Percentiles rank a stretch among this genome's conserved stretches.
These are phyloP conservation scores for Aspergillus bertholletiae DNA, from an alignment of 495 filamentous ascomycete genomes.

Conservation along the genomic window DNA sequence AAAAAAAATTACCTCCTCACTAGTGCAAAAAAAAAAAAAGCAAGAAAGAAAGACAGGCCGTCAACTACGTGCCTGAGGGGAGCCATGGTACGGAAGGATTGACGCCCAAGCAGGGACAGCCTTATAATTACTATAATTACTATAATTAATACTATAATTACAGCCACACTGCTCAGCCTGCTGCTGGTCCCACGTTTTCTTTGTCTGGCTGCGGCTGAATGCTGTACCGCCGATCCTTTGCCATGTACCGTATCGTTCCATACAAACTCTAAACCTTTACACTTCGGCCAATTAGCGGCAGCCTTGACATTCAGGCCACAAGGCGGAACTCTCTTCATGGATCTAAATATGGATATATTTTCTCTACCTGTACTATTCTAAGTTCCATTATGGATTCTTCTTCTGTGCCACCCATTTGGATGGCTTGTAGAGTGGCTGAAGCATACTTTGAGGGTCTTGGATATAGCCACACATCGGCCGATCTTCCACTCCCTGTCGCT, in stretches of 20 bases:
- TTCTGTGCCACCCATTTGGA: conserved; percentile 86
- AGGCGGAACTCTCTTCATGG: conserved; percentile 8
- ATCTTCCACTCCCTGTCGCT: conserved; percentile 35
- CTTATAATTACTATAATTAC: too few relatives aligned
- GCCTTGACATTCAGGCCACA: conserved; percentile 1
- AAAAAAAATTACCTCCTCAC: too few relatives aligned
- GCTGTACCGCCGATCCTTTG: conserved; percentile 8
- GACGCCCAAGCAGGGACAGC: neutral
- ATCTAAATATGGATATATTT: neutral
- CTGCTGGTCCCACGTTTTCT: conserved; percentile 6
- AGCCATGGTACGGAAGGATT: conserved; percentile 9
- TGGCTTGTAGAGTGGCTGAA: conserved; percentile 73
- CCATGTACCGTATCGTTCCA: neutral
- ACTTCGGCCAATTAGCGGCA: neutral
- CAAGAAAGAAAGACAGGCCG: too few relatives aligned
- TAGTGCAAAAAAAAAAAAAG: too few relatives aligned
- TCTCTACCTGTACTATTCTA: neutral
- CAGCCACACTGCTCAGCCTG: conserved; percentile 19
- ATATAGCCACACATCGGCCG: conserved; percentile 72
- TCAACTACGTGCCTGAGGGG: neutral
- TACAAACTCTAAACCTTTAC: neutral
- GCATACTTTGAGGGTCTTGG: conserved; percentile 77
- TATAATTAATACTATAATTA: too few relatives aligned
- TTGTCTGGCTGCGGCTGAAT: conserved; percentile 21
- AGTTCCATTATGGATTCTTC: conserved; percentile 10